phyloP scores from a whole-genome alignment of 345 rosid genomes.

The Trapa bicornis region DNA sequence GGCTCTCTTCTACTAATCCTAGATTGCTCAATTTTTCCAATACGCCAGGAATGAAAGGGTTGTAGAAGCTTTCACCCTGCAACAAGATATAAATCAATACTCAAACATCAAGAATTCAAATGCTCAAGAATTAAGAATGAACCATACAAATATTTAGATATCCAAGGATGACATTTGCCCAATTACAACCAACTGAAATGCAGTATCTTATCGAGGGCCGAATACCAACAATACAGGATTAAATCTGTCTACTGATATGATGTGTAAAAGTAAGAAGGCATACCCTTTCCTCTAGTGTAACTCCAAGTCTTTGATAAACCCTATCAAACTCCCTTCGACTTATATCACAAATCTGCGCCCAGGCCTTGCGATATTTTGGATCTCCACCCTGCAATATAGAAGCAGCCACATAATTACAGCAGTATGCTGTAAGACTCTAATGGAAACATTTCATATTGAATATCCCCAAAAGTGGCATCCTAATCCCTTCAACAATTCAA shows the following conservation, averaged over 20 bases:
- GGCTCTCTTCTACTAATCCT: slow-evolving; percentile 77
- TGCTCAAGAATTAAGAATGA: neutral
- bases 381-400: slow-evolving; percentile 53
- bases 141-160: neutral
- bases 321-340: slow-evolving; percentile 60
- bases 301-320: slow-evolving; percentile 65
- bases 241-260: neutral
- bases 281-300: slow-evolving; percentile 12
- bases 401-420: slow-evolving; percentile 5
- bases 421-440: neutral
- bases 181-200: neutral
- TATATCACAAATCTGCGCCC: slow-evolving; percentile 63
- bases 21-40: slow-evolving; percentile 39
- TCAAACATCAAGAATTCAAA: neutral
- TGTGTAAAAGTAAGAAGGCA: neutral
- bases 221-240: neutral
- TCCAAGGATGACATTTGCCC: neutral
- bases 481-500: neutral
- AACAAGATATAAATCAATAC: slow-evolving; percentile 9
- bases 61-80: slow-evolving; percentile 98
- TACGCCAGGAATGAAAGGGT: slow-evolving; percentile 58
- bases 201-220: no score
- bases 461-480: neutral
- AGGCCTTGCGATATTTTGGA: slow-evolving; percentile 53
- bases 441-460: neutral